Evolutionary conservation across 208 protist species (phyloP), one percentile per base, ranked within the genome.

Genomic region (Vickermania ingenoplastis): DNA sequence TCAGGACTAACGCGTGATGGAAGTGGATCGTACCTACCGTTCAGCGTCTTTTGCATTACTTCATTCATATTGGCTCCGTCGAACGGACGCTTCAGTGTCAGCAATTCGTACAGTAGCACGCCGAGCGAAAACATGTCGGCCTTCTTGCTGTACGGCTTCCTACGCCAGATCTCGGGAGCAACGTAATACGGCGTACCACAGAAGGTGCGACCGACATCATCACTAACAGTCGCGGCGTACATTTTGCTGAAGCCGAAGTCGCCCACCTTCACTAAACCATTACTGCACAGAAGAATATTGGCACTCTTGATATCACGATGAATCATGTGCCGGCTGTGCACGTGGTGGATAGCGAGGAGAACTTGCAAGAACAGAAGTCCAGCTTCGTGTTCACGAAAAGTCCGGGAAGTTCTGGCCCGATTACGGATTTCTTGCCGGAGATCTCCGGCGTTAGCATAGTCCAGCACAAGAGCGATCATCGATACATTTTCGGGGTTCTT

Each of bases 131-230:
- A 97, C 67, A 97, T 80, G 66, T 97, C 94, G 11, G 74, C 72
- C 76, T 97, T 97, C 63, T 88, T 85, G 70, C 92, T 87, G 69
- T 97, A 98, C n/a, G 85, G 83, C 53, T 87, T 80, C 55, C 89
- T 70, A 29, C 83, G 77, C 78, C 85, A 97, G 36, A 98, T 83
- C 73, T 97, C 92, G 14, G 94, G 94, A 7, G 87, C 77, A 31
- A 97, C 63, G 73, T 97, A 97, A 69, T 94, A 92, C 31, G 93
- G 89, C 28, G 86, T 92, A 45, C 87, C 91, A 56, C 77, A 84
- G 70, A 92, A 86, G n/a, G 85, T 83, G 26, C 72, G 65, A 25
- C 65, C 78, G n/a, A 74, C 67, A 22, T 77, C 70, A n/a, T 84
- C 73, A 26, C 69, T 72, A 17, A 82, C 77, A 27, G 75, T 78